These are phyloP conservation scores for Kwoniella dejecticola DNA, from an alignment of 768 basidiomycete species.

Conservation along the genomic window DNA sequence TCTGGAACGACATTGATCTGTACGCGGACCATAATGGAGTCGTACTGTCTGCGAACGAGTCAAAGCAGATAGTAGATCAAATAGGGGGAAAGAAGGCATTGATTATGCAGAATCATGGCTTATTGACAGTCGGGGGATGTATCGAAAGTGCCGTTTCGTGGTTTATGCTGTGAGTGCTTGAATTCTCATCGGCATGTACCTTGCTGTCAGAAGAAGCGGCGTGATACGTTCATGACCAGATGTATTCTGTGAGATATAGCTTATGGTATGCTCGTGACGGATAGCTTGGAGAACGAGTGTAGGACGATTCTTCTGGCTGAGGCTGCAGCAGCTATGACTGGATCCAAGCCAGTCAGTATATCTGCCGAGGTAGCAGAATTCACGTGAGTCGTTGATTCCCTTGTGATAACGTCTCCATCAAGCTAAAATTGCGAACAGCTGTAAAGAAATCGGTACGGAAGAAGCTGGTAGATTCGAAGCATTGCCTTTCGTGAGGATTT, in stretches of 20 bases:
- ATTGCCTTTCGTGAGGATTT: slow-evolving; percentile 25
- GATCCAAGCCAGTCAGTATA: slow-evolving; percentile 17
- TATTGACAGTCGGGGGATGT: slow-evolving; percentile 43
- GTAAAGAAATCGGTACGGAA: slow-evolving; percentile 23
- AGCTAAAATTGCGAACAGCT: slow-evolving; percentile 1
- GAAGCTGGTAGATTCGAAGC: slow-evolving; percentile 31
- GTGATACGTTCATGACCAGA: too few relatives aligned
- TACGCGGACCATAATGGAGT: slow-evolving; percentile 61
- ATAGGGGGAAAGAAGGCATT: slow-evolving; percentile 41
- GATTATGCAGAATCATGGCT: slow-evolving; percentile 49
- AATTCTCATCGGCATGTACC: too few relatives aligned
- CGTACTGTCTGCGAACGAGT: slow-evolving; percentile 60
- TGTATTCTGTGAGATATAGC: too few relatives aligned
- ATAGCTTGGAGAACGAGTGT: slow-evolving; percentile 26
- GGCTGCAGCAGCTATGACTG: slow-evolving; percentile 24
- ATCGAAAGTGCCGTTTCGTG: slow-evolving; percentile 36
- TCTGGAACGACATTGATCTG: slow-evolving; percentile 42
- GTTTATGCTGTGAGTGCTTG: slow-evolving; percentile 24
- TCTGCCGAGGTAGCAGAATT: slow-evolving; percentile 25
- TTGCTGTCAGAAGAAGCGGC: too few relatives aligned
- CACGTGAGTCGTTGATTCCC: slow-evolving; percentile 19
- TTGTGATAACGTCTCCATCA: neutral
- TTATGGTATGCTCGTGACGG: too few relatives aligned
- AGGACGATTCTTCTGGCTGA: slow-evolving; percentile 21
- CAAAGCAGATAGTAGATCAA: slow-evolving; percentile 58